phyloP scores from a whole-genome alignment of 1,284 basidiomycete genomes.

The Rhodotorula sp. region DNA sequence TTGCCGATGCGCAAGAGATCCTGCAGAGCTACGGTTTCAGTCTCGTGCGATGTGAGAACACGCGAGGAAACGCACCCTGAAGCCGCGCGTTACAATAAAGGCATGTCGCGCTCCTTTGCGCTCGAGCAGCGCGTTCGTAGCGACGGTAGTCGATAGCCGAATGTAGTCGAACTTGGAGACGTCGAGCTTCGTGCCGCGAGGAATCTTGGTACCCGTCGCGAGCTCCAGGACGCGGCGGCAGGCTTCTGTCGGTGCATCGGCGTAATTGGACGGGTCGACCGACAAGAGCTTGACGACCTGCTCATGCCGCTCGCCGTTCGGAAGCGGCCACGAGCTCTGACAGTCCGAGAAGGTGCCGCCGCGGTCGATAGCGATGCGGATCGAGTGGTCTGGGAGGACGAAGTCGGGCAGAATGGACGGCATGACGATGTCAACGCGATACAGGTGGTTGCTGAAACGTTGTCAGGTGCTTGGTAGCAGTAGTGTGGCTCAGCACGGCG shows the following conservation, averaged over 20 bases:
- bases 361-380: slow-evolving; percentile 42
- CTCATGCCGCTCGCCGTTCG: slow-evolving; percentile 41
- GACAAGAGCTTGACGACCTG: slow-evolving; percentile 54
- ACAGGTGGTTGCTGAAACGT: no score
- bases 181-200: slow-evolving; percentile 66
- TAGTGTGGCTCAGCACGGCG: slow-evolving; percentile 36
- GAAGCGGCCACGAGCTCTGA: slow-evolving; percentile 30
- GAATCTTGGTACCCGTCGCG: slow-evolving; percentile 67
- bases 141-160: slow-evolving; percentile 86
- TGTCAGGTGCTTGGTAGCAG: neutral
- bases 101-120: slow-evolving; percentile 90
- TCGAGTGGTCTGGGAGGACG: slow-evolving; percentile 18
- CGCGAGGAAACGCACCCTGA: slow-evolving; percentile 77
- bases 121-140: slow-evolving; percentile 93
- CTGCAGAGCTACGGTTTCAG: slow-evolving; percentile 74
- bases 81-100: slow-evolving; percentile 82
- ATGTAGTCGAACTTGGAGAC: slow-evolving; percentile 77
- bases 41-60: neutral
- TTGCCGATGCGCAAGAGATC: slow-evolving; percentile 63
- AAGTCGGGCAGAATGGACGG: slow-evolving; percentile 8
- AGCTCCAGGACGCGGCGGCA: slow-evolving; percentile 86
- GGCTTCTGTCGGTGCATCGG: slow-evolving; percentile 91
- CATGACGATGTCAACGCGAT: slow-evolving; percentile 1
- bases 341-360: slow-evolving; percentile 50
- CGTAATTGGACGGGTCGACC: slow-evolving; percentile 70